Conservation (phyloP, 139 green algal species). For the Diplosphaera chodatii region DNA sequence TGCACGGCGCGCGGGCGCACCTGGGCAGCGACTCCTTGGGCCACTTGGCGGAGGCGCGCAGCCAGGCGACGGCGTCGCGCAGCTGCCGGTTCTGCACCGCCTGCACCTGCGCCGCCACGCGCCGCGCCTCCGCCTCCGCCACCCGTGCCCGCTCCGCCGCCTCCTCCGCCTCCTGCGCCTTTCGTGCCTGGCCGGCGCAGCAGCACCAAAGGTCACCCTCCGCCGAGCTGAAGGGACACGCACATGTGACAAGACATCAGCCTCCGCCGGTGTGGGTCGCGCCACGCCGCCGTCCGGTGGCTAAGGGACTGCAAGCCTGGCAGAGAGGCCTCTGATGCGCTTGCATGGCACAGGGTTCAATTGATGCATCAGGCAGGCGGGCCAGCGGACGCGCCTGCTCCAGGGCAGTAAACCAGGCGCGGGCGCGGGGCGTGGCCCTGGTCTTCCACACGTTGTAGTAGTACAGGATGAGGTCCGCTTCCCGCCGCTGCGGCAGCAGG, state of each 20-base stretch:
- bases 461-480: slow-evolving; percentile 10
- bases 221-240: too few species aligned
- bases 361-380: too few species aligned
- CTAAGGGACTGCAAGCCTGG: too few species aligned
- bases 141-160: background rate
- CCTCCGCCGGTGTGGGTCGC: too few species aligned
- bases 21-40: background rate
- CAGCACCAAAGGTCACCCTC: too few species aligned
- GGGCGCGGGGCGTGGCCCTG: slow-evolving; percentile 1
- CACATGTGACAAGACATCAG: too few species aligned
- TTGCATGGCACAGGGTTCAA: too few species aligned
- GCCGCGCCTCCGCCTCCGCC: background rate
- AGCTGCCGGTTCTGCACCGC: slow-evolving; percentile 1
- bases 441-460: slow-evolving; percentile 29
- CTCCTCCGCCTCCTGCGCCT: background rate
- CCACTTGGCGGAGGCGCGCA: background rate
- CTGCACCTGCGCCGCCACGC: slow-evolving; percentile 1
- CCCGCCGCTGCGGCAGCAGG: slow-evolving; percentile 6
- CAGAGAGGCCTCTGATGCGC: too few species aligned
- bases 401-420: slow-evolving; percentile 4
- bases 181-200: slow-evolving; percentile 1
- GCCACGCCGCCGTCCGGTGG: too few species aligned
- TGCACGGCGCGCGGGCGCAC: too few species aligned
- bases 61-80: slow-evolving; percentile 7
- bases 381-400: slow-evolving; percentile 7